A percentile compares a stretch with the other conserved stretches of the same genome.
phyloP scores from a whole-genome alignment of 2,329 filamentous ascomycete genomes.

The Graphilbum ipis-grandicollis region DNA sequence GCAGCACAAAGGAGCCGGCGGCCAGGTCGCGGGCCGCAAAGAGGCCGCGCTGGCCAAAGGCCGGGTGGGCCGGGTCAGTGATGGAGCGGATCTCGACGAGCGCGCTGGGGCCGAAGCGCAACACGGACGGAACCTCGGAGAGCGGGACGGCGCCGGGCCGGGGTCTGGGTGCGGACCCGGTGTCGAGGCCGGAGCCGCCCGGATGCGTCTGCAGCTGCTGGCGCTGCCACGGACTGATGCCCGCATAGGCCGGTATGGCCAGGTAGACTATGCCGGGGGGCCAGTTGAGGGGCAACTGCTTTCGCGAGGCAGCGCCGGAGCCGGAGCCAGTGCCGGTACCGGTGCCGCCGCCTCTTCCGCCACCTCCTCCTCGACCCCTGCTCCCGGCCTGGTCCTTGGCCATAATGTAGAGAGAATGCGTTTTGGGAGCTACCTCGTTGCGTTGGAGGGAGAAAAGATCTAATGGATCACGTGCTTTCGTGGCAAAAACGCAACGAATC shows the following conservation, averaged over 20 bases:
- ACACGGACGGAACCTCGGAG: constrained; percentile 7
- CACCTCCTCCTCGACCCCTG: not conserved
- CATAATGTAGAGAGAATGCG: not conserved
- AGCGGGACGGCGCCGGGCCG: not conserved
- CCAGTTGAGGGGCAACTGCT: too few relatives aligned
- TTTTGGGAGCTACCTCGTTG: too few relatives aligned
- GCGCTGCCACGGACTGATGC: constrained; percentile 24
- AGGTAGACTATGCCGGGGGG: constrained; percentile 35
- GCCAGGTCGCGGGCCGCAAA: constrained; percentile 37
- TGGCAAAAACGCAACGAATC: constrained; percentile 5
- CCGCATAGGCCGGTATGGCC: constrained; percentile 27
- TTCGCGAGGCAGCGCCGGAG: too few relatives aligned
- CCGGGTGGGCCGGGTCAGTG: constrained; percentile 32
- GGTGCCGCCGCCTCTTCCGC: not conserved
- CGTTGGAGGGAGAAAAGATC: too few relatives aligned
- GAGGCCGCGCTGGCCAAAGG: constrained; percentile 38
- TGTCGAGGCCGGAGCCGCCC: constrained; percentile 1
- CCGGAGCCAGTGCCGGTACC: not conserved
- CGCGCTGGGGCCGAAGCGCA: constrained; percentile 23
- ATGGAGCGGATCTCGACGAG: constrained; percentile 38
- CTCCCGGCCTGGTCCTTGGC: not conserved
- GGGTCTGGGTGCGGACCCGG: not conserved
- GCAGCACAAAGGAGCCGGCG: constrained; percentile 39
- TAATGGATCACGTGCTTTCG: constrained; percentile 10
- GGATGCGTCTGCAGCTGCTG: constrained; percentile 18